Evolutionary conservation across 2,329 filamentous ascomycete species (phyloP), one percentile per base, ranked within the genome.

Genomic region (Ophiostoma novo-ulmi): DNA sequence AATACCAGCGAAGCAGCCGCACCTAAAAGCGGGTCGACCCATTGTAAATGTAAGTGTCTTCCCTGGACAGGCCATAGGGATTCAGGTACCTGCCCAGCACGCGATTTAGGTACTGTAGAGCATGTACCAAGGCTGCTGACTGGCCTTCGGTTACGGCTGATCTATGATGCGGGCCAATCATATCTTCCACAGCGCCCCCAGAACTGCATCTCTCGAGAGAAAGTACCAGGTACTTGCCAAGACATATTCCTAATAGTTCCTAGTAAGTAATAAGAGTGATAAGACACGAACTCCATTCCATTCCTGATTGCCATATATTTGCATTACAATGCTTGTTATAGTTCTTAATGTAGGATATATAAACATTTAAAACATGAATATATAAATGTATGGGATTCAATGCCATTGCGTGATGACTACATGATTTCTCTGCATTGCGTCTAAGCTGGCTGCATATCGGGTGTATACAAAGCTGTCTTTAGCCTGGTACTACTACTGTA

Each of bases 131-230:
- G 38, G 3, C 39, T 36, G 36, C n/a, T 67, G 22, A 39, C n/a
- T 67, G 69, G 55, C 66, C 20, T 8, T 39, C 73, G 70, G 74
- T n/a, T 0, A 0, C 61, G 73, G 73, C 44, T 22, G 72, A 73
- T 75, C 71, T 68, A 63, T 73, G 70, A 58, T 68, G 67, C 73
- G 73, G 73, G 58, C 74, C 74, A 75, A 75, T 74, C 68, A 71
- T 26, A 39, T 36, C 11, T 6, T 26, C 55, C 1, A 4, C 8
- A 55, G 64, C 38, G 20, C 69, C 71, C 68, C 71, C 72, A 71
- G 65, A 26, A 58, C 52, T 58, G 7, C 39, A 8, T 44, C 61
- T 35, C n/a, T 31, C 31, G 17, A 17, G 14, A 5, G 2, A 22
- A 70, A 31, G 73, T 74, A 74, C 63, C 55, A 3, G 70, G 64